Evolutionary conservation across 805 yeast genomes (phyloP), one percentile per base, ranked within the genome.

Genomic region (Saturnispora saitoi): DNA sequence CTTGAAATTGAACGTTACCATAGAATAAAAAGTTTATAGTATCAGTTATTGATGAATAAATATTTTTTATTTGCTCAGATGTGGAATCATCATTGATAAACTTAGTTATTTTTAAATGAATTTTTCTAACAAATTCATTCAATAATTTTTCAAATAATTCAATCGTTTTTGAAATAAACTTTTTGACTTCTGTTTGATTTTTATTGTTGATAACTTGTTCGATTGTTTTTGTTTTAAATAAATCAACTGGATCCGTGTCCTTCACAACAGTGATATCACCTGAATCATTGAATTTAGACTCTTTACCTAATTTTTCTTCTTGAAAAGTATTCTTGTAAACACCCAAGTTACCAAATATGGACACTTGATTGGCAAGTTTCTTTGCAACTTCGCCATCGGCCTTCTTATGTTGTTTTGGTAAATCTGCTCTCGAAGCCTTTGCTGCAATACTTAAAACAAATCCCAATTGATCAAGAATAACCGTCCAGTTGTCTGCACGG

Each of bases 391-490:
- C 48, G 5, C 36, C 45, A n/a, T 17, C n/a, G n/a, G 29, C 45
- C 14, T 8, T 32, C 4, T 32, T 30, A 19, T 42, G 34, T 10
- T 20, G 8, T 28, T 42, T 39, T 10, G 60, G 56, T 32, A 64
- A 44, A 34, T 58, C 64, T 7, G 56, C 50, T 22, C 57, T 53
- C 2, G 62, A 49, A 3, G 65, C 53, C 45, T 49, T 56, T 1
- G 62, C 57, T 11, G 61, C 48, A 22, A 69, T 74, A 22, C 72
- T 72, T 45, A 84, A 73, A 5, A 79, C 73, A 45, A 70, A 63
- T 8, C 80, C 64, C 58, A 87, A 79, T 56, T 82, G 86, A 45
- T 75, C 77, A 41, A 83, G 63, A 3, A 84, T 71, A 4, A 76
- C 68, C 0, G 76, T 69, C 90, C 90, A 83, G 37, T 54, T 56